phyloP scores from a whole-genome alignment of 306 rosid species.

The Dryas alaskensis region DNA sequence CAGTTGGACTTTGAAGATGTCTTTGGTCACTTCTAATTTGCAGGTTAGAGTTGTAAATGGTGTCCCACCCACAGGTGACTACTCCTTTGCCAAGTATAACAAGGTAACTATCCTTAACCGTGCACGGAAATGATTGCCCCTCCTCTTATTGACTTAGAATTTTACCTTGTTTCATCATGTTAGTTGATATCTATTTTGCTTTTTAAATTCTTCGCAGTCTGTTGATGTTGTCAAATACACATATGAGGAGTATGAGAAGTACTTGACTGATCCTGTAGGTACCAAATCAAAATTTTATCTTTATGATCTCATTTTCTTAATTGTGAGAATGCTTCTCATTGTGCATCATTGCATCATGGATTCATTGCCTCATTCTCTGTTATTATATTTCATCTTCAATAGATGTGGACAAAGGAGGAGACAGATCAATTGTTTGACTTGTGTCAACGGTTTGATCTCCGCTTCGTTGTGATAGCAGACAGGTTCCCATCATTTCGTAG shows the following conservation, averaged over 20 bases:
- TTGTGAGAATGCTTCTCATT: not conserved
- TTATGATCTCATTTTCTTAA: not conserved
- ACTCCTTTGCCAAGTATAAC: conserved; percentile 94
- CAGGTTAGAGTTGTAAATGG: conserved; percentile 90
- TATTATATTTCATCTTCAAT: conserved; percentile 24
- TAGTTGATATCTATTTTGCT: conserved; percentile 19
- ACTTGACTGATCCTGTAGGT: conserved; percentile 82
- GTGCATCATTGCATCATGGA: not conserved
- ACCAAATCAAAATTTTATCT: conserved; percentile 29
- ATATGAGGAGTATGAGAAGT: conserved; percentile 87
- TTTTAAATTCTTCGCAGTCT: conserved; percentile 61
- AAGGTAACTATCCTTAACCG: conserved; percentile 47
- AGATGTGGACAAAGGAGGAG: conserved; percentile 95
- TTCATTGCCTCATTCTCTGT: conserved; percentile 5
- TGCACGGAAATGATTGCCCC: conserved; percentile 3
- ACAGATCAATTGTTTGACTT: conserved; percentile 83
- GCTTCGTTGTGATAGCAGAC: conserved; percentile 86
- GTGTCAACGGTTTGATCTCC: conserved; percentile 86
- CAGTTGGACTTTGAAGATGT: conserved; percentile 6
- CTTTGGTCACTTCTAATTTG: conserved; percentile 14
- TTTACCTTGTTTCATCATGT: conserved; percentile 1
- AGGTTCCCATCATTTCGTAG: conserved; percentile 74
- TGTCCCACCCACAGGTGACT: conserved; percentile 86
- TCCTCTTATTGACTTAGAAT: not conserved
- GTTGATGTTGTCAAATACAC: conserved; percentile 77